Percentiles rank a stretch among this genome's conserved stretches.
phyloP scores from a whole-genome alignment of 2,329 filamentous ascomycete genomes.

The Sporothrix brunneoviolacea region DNA sequence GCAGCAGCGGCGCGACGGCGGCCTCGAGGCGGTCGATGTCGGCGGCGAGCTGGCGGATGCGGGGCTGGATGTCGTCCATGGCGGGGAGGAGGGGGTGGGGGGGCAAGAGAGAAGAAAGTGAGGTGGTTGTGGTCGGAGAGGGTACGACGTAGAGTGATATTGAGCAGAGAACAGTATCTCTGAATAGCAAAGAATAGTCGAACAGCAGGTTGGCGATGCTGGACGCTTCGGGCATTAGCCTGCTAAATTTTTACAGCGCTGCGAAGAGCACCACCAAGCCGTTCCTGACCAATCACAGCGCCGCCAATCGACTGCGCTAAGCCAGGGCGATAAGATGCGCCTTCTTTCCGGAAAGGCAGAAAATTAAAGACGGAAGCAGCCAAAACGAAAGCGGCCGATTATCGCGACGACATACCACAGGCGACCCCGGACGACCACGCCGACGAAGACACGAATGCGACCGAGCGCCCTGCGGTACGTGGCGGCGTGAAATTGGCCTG shows the following conservation, averaged over 20 bases:
- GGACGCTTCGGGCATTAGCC: too few species aligned
- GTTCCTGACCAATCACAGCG: constrained; percentile 7
- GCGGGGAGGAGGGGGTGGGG: neutral
- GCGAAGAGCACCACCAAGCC: neutral
- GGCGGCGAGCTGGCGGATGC: constrained; percentile 67
- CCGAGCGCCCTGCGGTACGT: too few species aligned
- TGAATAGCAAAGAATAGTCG: neutral
- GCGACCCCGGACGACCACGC: too few species aligned
- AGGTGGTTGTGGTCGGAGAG: too few species aligned
- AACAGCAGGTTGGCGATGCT: too few species aligned
- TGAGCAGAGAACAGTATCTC: too few species aligned
- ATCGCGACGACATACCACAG: neutral
- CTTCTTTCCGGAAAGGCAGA: neutral
- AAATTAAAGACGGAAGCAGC: constrained; percentile 2
- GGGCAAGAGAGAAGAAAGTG: too few species aligned
- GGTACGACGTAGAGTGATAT: too few species aligned
- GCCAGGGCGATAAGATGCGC: constrained; percentile 2
- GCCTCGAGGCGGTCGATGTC: constrained; percentile 75
- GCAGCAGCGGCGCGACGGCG: constrained; percentile 65
- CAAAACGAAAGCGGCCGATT: neutral
- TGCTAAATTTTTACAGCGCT: too few species aligned
- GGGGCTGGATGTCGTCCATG: constrained; percentile 51
- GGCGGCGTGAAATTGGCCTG: too few species aligned
- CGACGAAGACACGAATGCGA: too few species aligned
- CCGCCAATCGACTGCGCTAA: neutral